Conservation (phyloP, 306 rosid genomes). For the Cucurbita maxima region DNA sequence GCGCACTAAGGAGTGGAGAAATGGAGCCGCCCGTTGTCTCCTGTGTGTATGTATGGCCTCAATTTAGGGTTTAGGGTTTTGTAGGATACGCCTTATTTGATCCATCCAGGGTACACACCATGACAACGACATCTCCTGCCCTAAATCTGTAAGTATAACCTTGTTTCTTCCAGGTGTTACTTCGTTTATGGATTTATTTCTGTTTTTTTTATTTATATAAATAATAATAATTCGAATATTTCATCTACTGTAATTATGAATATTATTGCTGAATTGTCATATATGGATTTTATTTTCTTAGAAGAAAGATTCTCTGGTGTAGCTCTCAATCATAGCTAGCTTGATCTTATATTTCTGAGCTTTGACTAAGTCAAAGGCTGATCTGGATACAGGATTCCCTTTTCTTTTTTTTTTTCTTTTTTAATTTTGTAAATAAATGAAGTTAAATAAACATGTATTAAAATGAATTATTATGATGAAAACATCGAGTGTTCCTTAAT, state of each 20-base stretch:
- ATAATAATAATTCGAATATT: not conserved
- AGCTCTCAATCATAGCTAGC: constrained; percentile 3
- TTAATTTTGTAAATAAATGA: not conserved
- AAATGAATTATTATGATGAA: not conserved
- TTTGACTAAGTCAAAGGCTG: constrained; percentile 15
- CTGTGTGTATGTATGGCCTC: no score
- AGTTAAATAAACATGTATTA: not conserved
- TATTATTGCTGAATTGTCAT: no score
- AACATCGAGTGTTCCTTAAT: not conserved
- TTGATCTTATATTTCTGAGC: constrained; percentile 3
- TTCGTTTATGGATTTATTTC: not conserved
- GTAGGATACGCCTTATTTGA: not conserved
- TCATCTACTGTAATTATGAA: not conserved
- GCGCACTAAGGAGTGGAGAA: constrained; percentile 8
- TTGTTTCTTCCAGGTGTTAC: not conserved
- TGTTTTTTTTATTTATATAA: no score
- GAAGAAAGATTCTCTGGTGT: constrained; percentile 10
- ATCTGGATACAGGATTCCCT: not conserved
- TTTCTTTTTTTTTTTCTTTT: not conserved
- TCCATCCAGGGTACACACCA: not conserved
- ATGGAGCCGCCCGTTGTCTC: constrained; percentile 6
- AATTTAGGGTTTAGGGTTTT: not conserved
- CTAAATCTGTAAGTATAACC: not conserved
- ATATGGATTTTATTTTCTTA: no score
- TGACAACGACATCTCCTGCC: not conserved